phyloP scores from a whole-genome alignment of 768 basidiomycete species.

The Coprinopsis cinerea region DNA sequence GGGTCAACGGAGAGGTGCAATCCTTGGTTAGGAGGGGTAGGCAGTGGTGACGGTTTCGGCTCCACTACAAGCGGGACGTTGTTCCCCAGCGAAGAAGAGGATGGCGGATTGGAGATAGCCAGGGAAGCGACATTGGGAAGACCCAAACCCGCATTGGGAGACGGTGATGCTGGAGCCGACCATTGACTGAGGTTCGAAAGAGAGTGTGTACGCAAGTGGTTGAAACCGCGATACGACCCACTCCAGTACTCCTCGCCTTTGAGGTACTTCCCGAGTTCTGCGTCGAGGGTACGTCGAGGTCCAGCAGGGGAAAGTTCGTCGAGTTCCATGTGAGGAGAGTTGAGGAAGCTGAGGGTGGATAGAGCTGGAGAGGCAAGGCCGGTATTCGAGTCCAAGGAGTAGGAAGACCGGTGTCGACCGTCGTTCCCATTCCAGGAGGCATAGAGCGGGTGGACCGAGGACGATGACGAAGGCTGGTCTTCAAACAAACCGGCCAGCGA shows the following conservation, averaged over 20 bases:
- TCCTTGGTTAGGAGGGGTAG: slow-evolving; percentile 10
- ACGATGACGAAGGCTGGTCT: slow-evolving; percentile 13
- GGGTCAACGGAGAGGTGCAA: slow-evolving; percentile 38
- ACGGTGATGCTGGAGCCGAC: slow-evolving; percentile 37
- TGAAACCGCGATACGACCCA: slow-evolving; percentile 5
- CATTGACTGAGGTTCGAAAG: slow-evolving; percentile 46
- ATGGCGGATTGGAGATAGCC: not conserved
- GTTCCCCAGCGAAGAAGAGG: not conserved
- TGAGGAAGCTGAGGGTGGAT: slow-evolving; percentile 18
- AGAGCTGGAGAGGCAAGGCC: slow-evolving; percentile 26
- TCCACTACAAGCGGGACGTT: slow-evolving; percentile 1
- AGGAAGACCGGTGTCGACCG: slow-evolving; percentile 20
- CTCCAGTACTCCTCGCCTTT: slow-evolving; percentile 12
- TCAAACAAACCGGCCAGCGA: slow-evolving; percentile 64
- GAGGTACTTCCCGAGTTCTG: slow-evolving; percentile 44
- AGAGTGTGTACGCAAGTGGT: slow-evolving; percentile 50
- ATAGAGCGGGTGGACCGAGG: slow-evolving; percentile 24
- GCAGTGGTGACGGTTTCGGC: not conserved
- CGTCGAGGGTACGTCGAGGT: slow-evolving; percentile 45
- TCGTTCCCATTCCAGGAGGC: slow-evolving; percentile 26
- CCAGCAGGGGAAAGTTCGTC: slow-evolving; percentile 31
- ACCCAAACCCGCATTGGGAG: too few species aligned
- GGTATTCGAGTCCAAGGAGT: slow-evolving; percentile 23
- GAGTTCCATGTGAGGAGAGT: slow-evolving; percentile 15
- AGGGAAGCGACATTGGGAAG: slow-evolving; percentile 20